Evolutionary conservation across 495 filamentous ascomycete genomes (phyloP).

Genomic region (Rhizodiscina lignyota): DNA sequence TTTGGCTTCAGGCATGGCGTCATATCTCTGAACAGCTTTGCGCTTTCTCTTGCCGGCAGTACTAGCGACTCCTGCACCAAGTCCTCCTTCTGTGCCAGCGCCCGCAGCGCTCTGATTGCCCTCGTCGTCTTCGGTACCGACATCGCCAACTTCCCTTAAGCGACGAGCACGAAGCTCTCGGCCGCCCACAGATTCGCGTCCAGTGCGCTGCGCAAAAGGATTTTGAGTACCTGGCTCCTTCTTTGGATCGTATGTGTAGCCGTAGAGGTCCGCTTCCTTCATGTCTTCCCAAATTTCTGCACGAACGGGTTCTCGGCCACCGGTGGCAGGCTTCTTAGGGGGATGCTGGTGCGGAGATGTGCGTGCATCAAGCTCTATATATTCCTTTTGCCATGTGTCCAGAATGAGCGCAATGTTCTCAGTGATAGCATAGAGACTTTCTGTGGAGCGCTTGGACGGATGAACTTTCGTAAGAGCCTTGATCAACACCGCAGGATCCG

Average conservation of each 20-base stretch:
- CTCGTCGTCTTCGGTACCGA: conserved; percentile 14
- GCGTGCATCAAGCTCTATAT: conserved; percentile 35
- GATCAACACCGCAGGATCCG: conserved; percentile 12
- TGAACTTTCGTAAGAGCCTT: conserved; percentile 15
- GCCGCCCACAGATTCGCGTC: conserved; percentile 13
- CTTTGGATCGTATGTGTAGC: conserved; percentile 20
- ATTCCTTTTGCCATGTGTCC: conserved; percentile 47
- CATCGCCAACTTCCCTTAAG: conserved; percentile 10
- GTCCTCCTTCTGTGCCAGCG: conserved; percentile 4
- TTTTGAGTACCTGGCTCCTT: conserved; percentile 18
- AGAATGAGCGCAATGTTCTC: conserved; percentile 36
- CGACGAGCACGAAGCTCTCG: conserved; percentile 22
- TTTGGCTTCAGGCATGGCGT: conserved; percentile 1
- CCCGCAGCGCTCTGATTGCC: conserved; percentile 10
- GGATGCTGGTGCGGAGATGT: conserved; percentile 22
- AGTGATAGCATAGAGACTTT: conserved; percentile 36
- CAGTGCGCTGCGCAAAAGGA: conserved; percentile 18
- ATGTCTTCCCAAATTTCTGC: conserved; percentile 17
- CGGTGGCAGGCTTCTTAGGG: conserved; percentile 23
- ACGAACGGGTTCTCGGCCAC: conserved; percentile 17
- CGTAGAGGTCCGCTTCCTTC: conserved; percentile 26
- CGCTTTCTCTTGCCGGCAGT: conserved; percentile 6
- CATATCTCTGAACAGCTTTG: conserved; percentile 9
- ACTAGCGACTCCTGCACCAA: not conserved
- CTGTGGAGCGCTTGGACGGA: conserved; percentile 18